Conservation (phyloP, 768 basidiomycete species). For the Ephemerocybe angulata region DNA sequence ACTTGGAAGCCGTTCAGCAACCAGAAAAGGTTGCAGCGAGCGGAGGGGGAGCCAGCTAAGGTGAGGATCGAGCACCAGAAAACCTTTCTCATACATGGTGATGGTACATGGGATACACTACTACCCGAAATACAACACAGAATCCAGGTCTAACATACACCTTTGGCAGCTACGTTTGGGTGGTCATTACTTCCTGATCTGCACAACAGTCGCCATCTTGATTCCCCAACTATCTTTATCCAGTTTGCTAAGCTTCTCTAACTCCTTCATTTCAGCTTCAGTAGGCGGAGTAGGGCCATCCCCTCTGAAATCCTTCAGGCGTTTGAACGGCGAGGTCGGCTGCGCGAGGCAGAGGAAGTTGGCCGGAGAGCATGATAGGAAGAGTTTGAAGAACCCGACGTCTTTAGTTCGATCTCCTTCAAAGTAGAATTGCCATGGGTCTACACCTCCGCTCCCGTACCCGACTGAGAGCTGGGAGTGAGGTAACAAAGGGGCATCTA, state of each 20-base stretch:
- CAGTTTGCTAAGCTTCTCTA: no score
- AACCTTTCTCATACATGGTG: no score
- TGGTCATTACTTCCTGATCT: neutral
- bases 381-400: conserved; percentile 43
- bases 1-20: neutral
- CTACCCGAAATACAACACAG: no score
- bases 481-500: conserved; percentile 24
- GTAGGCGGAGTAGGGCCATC: no score
- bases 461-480: conserved; percentile 33
- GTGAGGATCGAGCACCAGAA: no score
- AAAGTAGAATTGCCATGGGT: conserved; percentile 31
- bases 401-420: conserved; percentile 29
- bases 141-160: no score
- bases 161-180: neutral
- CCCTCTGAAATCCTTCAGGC: conserved; percentile 1
- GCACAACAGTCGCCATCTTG: neutral
- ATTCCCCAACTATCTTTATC: neutral
- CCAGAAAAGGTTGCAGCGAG: neutral
- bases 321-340: conserved; percentile 25
- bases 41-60: neutral
- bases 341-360: conserved; percentile 34
- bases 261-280: no score
- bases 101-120: no score
- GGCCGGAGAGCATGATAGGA: conserved; percentile 32
- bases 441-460: conserved; percentile 33